Evolutionary conservation across 257 asterid species (phyloP), one percentile per base, ranked within the genome.

Genomic region (Vinca minor): DNA sequence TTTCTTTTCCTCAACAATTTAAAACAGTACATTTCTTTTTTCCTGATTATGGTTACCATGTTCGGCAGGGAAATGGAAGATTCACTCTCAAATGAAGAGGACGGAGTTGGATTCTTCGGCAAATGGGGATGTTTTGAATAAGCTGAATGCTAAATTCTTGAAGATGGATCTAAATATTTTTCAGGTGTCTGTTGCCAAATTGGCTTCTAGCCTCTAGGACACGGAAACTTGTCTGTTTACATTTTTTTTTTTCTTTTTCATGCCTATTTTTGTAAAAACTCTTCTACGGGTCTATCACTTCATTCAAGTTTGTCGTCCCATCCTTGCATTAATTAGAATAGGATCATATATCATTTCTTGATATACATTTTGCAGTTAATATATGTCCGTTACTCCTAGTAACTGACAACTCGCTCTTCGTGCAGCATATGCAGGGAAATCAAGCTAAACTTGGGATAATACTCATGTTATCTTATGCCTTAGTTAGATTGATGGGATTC

Each of bases 361-460:
- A n/a, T n/a, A n/a, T n/a, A n/a, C 34, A 32, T 29, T 42, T 5
- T 58, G 6, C 2, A 11, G 13, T 42, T 20, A 32, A 20, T 62
- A n/a, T 17, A 4, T 41, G 3, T 60, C 13, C 42, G 5, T 4
- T 42, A 41, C 52, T 62, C 41, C 17, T 23, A 21, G 10, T 21
- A 39, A 26, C 41, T 8, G 26, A 48, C 41, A n/a, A 44, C 34
- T 56, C 62, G 32, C 35, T 54, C 61, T 44, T 67, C 59, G 26
- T 67, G 52, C 58, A 54, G 61, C 45, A 65, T 73, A 29, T 79
- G 88, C 92, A 86, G 98, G 87, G 71, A 35, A 59, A 41, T 64
- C 79, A 78, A 68, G 82, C 81, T 65, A 78, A 77, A 75, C 45
- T 86, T 70, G 63, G 78, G 72, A 68, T 80, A 79, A 78, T 79